These are phyloP conservation scores for Forsythia suspensa DNA, from an alignment of 257 asterid genomes.

Conservation along the genomic window DNA sequence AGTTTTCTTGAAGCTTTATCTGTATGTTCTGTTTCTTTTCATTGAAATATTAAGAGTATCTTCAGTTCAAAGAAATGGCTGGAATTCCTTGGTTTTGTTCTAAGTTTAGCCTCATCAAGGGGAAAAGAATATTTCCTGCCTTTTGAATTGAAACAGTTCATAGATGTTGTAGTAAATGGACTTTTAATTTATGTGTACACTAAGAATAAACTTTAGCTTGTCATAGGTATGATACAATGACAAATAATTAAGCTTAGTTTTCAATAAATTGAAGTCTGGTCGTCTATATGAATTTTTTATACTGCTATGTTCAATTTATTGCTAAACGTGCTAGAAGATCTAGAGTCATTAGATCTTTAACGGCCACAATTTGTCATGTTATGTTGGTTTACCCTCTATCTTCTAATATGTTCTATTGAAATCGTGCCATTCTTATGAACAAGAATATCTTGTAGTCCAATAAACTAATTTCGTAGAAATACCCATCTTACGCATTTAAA, in stretches of 20 bases:
- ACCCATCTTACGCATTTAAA: neutral
- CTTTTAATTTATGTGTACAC: neutral
- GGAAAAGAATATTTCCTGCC: constrained; percentile 50
- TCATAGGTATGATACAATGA: neutral
- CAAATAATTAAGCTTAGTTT: neutral
- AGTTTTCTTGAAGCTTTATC: constrained; percentile 19
- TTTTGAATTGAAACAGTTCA: constrained; percentile 2
- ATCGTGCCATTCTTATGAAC: too few species aligned
- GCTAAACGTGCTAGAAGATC: too few species aligned
- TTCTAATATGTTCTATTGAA: too few species aligned
- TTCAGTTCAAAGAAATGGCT: constrained; percentile 37
- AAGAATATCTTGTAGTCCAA: too few species aligned
- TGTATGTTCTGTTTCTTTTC: constrained; percentile 12
- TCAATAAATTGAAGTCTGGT: neutral
- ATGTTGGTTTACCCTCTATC: too few species aligned
- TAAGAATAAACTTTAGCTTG: neutral
- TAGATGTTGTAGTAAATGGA: neutral
- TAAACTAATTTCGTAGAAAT: too few species aligned
- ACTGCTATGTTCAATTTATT: neutral
- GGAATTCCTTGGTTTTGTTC: constrained; percentile 28
- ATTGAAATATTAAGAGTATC: constrained; percentile 18
- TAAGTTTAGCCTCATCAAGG: constrained; percentile 32
- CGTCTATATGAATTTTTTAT: neutral
- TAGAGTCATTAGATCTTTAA: neutral
- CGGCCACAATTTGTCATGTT: neutral